Percentiles rank a stretch among this genome's conserved stretches.
Conservation (phyloP, 805 yeast genomes). For the Candida chilensis region DNA sequence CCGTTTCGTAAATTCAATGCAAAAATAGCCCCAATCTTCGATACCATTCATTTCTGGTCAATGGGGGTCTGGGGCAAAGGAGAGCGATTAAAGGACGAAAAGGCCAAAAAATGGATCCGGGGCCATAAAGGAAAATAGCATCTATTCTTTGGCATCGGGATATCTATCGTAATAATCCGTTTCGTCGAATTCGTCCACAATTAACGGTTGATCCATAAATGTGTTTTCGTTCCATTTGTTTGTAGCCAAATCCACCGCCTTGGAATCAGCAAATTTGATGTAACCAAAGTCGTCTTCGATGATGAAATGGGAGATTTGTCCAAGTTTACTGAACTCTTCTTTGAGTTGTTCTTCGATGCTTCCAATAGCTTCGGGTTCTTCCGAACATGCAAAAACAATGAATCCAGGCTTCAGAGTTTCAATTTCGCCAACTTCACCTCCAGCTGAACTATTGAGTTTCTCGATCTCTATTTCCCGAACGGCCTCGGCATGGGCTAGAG, state of each 20-base stretch:
- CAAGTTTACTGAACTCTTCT: conserved; percentile 3
- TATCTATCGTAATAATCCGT: conserved; percentile 5
- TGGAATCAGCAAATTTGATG: conserved; percentile 12
- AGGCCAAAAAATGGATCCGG: conserved; percentile 49
- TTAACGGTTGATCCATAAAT: conserved; percentile 16
- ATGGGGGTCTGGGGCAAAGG: conserved; percentile 55
- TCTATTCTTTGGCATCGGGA: conserved; percentile 8
- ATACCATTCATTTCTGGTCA: conserved; percentile 55
- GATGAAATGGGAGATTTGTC: conserved; percentile 17
- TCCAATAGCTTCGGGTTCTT: background rate
- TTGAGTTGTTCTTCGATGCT: background rate
- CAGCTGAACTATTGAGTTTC: no score
- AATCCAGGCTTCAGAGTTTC: background rate
- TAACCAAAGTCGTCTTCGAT: conserved; percentile 19
- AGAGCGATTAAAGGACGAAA: conserved; percentile 36
- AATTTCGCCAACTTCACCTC: background rate
- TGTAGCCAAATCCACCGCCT: conserved; percentile 12
- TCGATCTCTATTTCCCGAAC: no score
- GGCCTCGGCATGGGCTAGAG: no score
- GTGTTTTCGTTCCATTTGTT: conserved; percentile 18
- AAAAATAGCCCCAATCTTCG: conserved; percentile 25
- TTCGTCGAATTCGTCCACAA: background rate
- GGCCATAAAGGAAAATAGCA: conserved; percentile 15
- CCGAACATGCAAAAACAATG: conserved; percentile 1
- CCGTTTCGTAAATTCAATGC: conserved; percentile 14